These are phyloP conservation scores for Platanthera zijinensis DNA, from an alignment of 106 monocot species.

Conservation along the genomic window DNA sequence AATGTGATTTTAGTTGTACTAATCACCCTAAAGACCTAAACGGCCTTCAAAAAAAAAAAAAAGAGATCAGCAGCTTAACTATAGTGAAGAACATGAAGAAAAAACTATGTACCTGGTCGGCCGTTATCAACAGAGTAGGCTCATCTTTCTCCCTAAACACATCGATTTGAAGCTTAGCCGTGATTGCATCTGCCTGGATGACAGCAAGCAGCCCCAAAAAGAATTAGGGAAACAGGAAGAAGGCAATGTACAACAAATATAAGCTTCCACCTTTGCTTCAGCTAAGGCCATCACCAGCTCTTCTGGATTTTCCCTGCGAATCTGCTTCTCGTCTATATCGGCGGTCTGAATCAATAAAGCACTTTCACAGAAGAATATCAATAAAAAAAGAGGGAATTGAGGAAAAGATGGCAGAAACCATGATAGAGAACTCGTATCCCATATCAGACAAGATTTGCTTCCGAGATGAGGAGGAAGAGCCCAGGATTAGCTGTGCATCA, in stretches of 20 bases:
- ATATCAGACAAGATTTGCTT: constrained; percentile 57
- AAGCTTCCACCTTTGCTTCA: constrained; percentile 39
- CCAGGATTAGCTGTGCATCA: constrained; percentile 53
- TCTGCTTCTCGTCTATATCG: constrained; percentile 66
- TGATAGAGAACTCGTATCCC: constrained; percentile 68
- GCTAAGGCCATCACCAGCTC: constrained; percentile 68
- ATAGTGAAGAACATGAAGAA: background rate
- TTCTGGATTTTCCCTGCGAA: constrained; percentile 51
- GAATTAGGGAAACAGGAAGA: background rate
- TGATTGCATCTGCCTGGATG: constrained; percentile 65
- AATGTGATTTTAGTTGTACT: background rate
- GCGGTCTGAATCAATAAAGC: constrained; percentile 34
- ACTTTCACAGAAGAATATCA: background rate
- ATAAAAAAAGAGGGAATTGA: background rate
- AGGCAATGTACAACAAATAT: background rate
- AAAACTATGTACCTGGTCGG: constrained; percentile 43
- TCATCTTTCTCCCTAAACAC: constrained; percentile 21
- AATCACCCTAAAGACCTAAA: background rate
- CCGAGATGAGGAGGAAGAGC: constrained; percentile 60
- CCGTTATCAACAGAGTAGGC: constrained; percentile 75
- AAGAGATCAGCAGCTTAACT: background rate
- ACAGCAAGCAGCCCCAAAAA: constrained; percentile 1
- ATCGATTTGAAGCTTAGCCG: constrained; percentile 30
- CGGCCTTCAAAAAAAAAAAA: background rate
- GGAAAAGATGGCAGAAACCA: constrained; percentile 21